Base-by-base conservation (phyloP, 2,329 filamentous ascomycete species). In the Cytospora leucostoma region DNA sequence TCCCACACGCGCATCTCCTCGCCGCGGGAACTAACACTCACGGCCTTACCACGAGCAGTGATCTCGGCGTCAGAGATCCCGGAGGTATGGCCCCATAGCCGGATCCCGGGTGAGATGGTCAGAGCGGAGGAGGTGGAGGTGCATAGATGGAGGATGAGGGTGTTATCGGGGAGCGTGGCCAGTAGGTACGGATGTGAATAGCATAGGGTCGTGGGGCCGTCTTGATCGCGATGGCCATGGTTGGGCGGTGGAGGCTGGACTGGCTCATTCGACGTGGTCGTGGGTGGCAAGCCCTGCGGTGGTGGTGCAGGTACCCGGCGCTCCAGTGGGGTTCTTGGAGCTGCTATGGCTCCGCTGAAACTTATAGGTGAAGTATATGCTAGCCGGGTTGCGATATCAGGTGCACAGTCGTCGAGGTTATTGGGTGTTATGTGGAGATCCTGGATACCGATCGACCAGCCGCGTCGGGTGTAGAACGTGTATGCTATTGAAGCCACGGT, bases 361-460 rank as follows among this genome's bases (percentile, higher is more conserved):
- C 67, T 65, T 6, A 78, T 64, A 1, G 77, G 75, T 2, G 71
- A 56, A 0, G 77, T 77, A 63, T 77, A 79, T 15, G 79, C 79
- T 4, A 80, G 70, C 8, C 74, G 70, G 3, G 78, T 79, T 0
- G 68, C 72, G 27, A 80, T 72, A 13, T 77, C 74, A 0, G 78
- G 72, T 19, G 63, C 60, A 15, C 50, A 10, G 21, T 63, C 61
- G 3, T 33, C 33, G 8, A 37, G 47, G 27, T 47, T 13, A 34
- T 38, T 52, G 5, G 54, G 47, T 0, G 71, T 75, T 51, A 96
- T 82, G 63, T 89, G 87, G 51, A 97, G 79, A 74, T 97, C 94
- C 74, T 98, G 94, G n/a, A 98, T 85, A 2, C 93, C 93, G 17
- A 97, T 84, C 8, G 90, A 93, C 91, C 93, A 97, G 34, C 93